phyloP scores from a whole-genome alignment of 2,329 filamentous ascomycete genomes.

The Knufia fluminis region DNA sequence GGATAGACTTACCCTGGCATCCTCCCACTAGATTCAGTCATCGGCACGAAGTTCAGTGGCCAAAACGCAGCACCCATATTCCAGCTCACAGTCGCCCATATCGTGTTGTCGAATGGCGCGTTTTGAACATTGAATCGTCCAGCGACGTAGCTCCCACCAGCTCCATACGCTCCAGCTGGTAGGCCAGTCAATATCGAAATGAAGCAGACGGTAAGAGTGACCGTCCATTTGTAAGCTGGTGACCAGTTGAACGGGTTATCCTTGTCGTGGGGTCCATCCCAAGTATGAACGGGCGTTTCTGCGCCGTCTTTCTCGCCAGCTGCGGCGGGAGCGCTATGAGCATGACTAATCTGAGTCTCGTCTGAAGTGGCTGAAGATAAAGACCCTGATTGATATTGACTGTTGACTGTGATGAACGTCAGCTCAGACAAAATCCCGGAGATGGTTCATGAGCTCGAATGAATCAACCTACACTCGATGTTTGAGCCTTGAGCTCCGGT shows the following conservation, averaged over 20 bases:
- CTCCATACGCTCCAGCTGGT: slow-evolving; percentile 34
- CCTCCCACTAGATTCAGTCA: slow-evolving; percentile 36
- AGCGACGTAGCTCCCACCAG: slow-evolving; percentile 29
- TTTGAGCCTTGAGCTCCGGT: not conserved
- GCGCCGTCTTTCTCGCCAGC: not conserved
- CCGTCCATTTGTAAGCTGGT: slow-evolving; percentile 28
- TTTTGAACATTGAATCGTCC: slow-evolving; percentile 28
- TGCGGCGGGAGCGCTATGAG: not conserved
- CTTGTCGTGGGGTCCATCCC: slow-evolving; percentile 28
- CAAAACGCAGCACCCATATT: slow-evolving; percentile 33
- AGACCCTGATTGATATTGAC: not conserved
- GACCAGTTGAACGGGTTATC: slow-evolving; percentile 34
- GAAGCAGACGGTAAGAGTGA: slow-evolving; percentile 18
- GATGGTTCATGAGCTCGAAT: not conserved
- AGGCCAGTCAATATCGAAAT: slow-evolving; percentile 35
- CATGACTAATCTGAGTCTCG: not conserved
- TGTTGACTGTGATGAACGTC: not conserved
- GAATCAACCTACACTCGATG: not conserved
- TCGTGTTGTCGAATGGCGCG: slow-evolving; percentile 27
- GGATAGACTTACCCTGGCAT: slow-evolving; percentile 35
- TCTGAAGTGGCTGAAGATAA: not conserved
- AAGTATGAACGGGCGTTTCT: slow-evolving; percentile 13
- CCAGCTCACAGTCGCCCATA: slow-evolving; percentile 30
- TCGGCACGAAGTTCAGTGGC: slow-evolving; percentile 29
- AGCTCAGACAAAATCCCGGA: not conserved